Evolutionary conservation across 768 basidiomycete species (phyloP).

Genomic region (Boletus pseudo-olivaceus): DNA sequence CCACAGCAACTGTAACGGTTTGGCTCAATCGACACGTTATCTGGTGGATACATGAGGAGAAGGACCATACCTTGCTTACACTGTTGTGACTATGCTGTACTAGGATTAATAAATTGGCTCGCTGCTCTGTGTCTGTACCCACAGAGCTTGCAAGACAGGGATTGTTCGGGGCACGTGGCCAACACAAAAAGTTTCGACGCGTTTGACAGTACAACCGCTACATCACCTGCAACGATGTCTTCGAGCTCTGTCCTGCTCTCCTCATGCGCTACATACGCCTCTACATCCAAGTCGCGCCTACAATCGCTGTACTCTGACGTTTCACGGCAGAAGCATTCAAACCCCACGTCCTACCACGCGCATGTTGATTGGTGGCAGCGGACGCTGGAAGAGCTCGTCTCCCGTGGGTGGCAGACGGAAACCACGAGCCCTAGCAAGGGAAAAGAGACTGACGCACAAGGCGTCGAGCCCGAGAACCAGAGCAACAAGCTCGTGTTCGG

Average conservation of each 20-base stretch:
- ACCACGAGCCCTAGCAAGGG: constrained; percentile 9
- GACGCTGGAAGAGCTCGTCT: constrained; percentile 59
- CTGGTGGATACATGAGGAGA: no score
- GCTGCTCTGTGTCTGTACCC: no score
- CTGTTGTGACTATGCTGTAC: neutral
- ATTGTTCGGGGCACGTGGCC: constrained; percentile 10
- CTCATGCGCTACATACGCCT: constrained; percentile 26
- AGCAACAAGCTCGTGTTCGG: constrained; percentile 58
- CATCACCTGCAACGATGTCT: constrained; percentile 16
- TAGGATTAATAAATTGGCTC: no score
- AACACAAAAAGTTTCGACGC: constrained; percentile 4
- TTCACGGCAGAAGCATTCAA: constrained; percentile 76
- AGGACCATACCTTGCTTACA: neutral
- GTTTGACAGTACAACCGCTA: neutral
- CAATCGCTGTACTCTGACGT: constrained; percentile 88
- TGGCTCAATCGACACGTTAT: no score
- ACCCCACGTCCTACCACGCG: constrained; percentile 76
- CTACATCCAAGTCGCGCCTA: constrained; percentile 45
- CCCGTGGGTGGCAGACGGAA: constrained; percentile 49
- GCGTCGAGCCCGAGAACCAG: constrained; percentile 12
- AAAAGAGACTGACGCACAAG: constrained; percentile 8
- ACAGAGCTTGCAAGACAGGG: neutral
- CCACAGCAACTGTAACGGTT: no score
- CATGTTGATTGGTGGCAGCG: constrained; percentile 87
- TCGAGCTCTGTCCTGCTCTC: constrained; percentile 15